phyloP scores from a whole-genome alignment of 1,139 yeast genomes.

The Candida sp. region DNA sequence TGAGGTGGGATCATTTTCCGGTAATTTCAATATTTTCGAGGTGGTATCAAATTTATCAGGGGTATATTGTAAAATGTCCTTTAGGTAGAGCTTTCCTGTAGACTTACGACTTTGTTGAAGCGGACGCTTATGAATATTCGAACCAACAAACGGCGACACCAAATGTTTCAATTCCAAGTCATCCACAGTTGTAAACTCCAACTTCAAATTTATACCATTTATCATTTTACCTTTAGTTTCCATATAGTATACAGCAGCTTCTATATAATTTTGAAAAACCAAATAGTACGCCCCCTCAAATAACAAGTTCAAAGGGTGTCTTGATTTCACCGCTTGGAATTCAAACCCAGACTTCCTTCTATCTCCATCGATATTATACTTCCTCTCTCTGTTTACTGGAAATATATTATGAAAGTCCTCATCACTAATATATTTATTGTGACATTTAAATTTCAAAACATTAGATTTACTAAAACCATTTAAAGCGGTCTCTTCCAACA shows the following conservation, averaged over 20 bases:
- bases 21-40: background rate
- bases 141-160: conserved; percentile 24
- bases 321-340: conserved; percentile 40
- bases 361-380: conserved; percentile 16
- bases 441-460: conserved; percentile 33
- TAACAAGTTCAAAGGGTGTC: conserved; percentile 43
- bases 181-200: conserved; percentile 36
- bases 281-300: conserved; percentile 51
- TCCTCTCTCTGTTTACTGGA: conserved; percentile 30
- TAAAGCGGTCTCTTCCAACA: conserved; percentile 19
- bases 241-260: conserved; percentile 48
- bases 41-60: background rate
- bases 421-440: conserved; percentile 30
- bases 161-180: conserved; percentile 17
- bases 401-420: conserved; percentile 37
- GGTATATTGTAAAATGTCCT: background rate
- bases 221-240: conserved; percentile 48
- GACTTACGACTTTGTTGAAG: background rate
- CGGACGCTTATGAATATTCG: background rate
- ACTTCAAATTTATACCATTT: conserved; percentile 44
- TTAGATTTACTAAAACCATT: conserved; percentile 14
- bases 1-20: conserved; percentile 1
- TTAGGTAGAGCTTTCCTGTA: background rate
- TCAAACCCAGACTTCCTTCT: conserved; percentile 12
- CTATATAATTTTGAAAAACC: conserved; percentile 41